phyloP scores from a whole-genome alignment of 495 filamentous ascomycete species.

The Letharia columbiana region DNA sequence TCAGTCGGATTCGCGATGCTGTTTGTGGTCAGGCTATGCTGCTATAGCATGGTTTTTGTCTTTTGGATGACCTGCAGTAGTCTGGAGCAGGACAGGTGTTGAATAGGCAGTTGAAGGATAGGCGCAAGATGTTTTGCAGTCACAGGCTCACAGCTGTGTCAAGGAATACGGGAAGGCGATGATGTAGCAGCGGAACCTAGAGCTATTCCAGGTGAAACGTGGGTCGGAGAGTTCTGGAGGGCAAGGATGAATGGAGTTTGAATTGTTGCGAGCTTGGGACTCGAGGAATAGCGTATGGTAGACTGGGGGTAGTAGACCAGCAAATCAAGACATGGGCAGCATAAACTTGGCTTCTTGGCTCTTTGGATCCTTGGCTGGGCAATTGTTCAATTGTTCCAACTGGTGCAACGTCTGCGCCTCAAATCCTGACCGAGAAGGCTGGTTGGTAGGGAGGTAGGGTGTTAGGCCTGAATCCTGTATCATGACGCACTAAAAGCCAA shows the following conservation, averaged over 20 bases:
- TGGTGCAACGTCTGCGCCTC: slow-evolving; percentile 7
- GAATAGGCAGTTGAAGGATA: background rate
- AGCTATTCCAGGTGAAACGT: slow-evolving; percentile 15
- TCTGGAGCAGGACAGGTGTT: slow-evolving; percentile 2
- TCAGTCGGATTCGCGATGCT: background rate
- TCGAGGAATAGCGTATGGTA: no score
- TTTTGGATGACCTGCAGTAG: slow-evolving; percentile 15
- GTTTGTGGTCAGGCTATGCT: background rate
- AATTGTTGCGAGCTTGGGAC: background rate
- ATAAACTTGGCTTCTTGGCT: background rate
- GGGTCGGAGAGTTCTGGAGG: slow-evolving; percentile 6
- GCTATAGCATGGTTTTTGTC: slow-evolving; percentile 6
- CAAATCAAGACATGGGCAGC: background rate
- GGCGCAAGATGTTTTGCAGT: background rate
- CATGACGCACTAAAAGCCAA: slow-evolving; percentile 13
- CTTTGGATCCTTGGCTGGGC: background rate
- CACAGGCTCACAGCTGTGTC: background rate
- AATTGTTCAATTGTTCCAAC: background rate
- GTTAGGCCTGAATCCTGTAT: background rate
- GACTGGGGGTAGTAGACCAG: background rate
- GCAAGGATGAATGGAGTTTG: background rate
- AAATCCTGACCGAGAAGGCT: slow-evolving; percentile 1
- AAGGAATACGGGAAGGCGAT: slow-evolving; percentile 4
- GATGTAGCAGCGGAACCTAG: slow-evolving; percentile 16
- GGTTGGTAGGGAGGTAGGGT: background rate